phyloP scores from a whole-genome alignment of 306 rosid genomes.

The Boehmeria nivea region DNA sequence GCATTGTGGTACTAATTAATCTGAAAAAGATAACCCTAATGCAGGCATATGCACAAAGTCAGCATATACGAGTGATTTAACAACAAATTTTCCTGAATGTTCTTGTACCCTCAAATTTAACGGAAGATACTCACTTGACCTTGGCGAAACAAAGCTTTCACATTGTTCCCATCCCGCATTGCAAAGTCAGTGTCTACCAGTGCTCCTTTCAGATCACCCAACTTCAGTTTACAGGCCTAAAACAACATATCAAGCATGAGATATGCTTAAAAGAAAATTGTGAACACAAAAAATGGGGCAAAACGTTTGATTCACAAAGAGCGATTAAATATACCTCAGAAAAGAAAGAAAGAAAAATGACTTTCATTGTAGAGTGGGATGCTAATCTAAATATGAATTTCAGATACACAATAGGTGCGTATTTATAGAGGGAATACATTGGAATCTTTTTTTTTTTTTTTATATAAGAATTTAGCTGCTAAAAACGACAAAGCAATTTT shows the following conservation, averaged over 20 bases:
- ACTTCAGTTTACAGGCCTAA: slow-evolving; percentile 87
- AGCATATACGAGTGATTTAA: not conserved
- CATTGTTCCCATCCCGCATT: slow-evolving; percentile 86
- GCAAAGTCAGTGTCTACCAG: slow-evolving; percentile 88
- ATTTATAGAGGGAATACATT: too few relatives aligned
- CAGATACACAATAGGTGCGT: too few relatives aligned
- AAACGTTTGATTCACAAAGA: not conserved
- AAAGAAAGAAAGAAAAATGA: not conserved
- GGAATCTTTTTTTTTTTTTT: too few relatives aligned
- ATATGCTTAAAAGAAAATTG: not conserved
- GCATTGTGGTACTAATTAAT: too few relatives aligned
- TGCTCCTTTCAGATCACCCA: slow-evolving; percentile 90
- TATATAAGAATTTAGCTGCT: not conserved
- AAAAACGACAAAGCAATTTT: not conserved
- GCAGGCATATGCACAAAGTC: too few relatives aligned
- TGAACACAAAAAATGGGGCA: not conserved
- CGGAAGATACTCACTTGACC: slow-evolving; percentile 74
- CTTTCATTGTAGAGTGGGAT: not conserved
- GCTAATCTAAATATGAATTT: not conserved
- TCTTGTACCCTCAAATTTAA: not conserved
- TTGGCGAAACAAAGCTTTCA: slow-evolving; percentile 89
- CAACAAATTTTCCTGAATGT: not conserved
- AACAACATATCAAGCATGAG: slow-evolving; percentile 8
- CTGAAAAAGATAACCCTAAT: too few relatives aligned
- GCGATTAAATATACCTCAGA: not conserved